Conservation (phyloP, 2,329 filamentous ascomycete genomes). For the Sporothrix euskadiensis region DNA sequence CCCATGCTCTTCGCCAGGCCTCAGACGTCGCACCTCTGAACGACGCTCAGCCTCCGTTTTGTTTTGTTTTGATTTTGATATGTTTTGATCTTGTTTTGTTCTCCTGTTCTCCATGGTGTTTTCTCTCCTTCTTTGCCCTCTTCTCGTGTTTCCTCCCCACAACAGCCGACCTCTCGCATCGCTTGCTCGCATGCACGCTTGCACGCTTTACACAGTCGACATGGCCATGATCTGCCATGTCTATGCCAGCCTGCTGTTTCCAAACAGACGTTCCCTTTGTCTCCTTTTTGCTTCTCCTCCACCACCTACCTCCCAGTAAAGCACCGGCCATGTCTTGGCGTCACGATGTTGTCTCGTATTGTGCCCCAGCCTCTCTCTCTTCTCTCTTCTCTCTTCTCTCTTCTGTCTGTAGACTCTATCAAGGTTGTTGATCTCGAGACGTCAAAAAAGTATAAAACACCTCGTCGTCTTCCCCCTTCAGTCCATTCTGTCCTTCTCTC, state of each 20-base stretch:
- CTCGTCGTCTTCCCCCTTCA: neutral
- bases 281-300: too few relatives aligned
- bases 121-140: neutral
- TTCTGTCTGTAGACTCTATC: neutral
- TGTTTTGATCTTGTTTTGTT: neutral
- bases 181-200: too few relatives aligned
- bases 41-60: neutral
- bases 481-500: neutral
- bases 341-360: slow-evolving; percentile 12
- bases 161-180: slow-evolving; percentile 9
- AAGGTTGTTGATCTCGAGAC: neutral
- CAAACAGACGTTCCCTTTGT: neutral
- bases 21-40: slow-evolving; percentile 16
- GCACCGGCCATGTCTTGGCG: slow-evolving; percentile 1
- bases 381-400: neutral
- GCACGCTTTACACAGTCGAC: neutral
- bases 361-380: neutral
- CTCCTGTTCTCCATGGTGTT: neutral
- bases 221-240: neutral
- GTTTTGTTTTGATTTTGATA: neutral
- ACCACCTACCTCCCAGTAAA: neutral
- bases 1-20: neutral
- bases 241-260: neutral
- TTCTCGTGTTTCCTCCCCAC: neutral
- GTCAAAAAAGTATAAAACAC: slow-evolving; percentile 11